Percentiles rank a stretch among this genome's conserved stretches.
Evolutionary conservation across 495 filamentous ascomycete genomes (phyloP).

Genomic region (Neurospora sp.): DNA sequence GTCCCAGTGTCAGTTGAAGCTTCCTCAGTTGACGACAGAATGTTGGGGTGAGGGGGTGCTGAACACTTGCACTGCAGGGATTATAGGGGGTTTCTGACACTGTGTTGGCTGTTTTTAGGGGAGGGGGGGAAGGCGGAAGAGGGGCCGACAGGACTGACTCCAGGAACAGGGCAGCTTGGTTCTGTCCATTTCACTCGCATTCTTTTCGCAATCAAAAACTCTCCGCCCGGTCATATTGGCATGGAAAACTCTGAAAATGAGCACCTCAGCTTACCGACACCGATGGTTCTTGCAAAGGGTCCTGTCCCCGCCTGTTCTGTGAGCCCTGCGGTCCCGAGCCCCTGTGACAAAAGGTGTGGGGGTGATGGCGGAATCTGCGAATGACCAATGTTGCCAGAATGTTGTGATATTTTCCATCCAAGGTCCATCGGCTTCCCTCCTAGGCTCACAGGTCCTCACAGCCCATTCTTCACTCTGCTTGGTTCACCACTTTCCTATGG

Average conservation of each 20-base stretch:
- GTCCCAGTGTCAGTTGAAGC: neutral
- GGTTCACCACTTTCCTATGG: neutral
- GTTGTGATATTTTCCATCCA: slow-evolving; percentile 19
- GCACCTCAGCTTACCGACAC: neutral
- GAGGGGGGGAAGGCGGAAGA: neutral
- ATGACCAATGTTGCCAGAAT: slow-evolving; percentile 21
- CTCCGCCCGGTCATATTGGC: neutral
- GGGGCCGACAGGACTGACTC: neutral
- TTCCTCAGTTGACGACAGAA: neutral
- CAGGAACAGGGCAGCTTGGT: neutral
- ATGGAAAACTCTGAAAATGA: neutral
- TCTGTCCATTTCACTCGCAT: neutral
- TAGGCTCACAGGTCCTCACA: neutral
- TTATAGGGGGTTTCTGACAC: neutral
- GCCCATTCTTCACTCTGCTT: neutral
- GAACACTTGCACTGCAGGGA: neutral
- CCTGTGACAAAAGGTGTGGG: slow-evolving; percentile 13
- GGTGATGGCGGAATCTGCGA: slow-evolving; percentile 11
- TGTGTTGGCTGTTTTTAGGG: neutral
- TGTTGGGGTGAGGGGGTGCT: neutral
- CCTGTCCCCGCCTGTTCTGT: neutral
- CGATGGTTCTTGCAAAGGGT: neutral
- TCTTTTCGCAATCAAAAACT: neutral
- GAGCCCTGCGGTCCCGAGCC: neutral
- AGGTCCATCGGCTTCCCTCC: neutral